Base-by-base conservation (phyloP, 495 filamentous ascomycete genomes). In the Neurospora sp. region DNA sequence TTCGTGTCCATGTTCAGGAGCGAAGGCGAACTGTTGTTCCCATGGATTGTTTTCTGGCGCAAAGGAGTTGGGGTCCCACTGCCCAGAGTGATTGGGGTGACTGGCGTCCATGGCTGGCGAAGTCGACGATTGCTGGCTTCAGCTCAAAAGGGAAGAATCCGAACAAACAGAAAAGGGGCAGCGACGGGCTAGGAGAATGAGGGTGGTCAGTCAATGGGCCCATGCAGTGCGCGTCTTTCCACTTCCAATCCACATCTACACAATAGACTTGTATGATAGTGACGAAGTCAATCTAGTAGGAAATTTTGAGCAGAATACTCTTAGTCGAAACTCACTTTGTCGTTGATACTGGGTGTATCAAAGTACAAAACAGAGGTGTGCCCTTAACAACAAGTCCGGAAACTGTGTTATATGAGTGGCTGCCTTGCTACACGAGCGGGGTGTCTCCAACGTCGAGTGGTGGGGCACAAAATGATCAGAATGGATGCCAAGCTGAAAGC, bases 1-100 rank as follows among this genome's bases (percentile, higher is more conserved):
- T n/a, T 77, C 75, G 27, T 68, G 70, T 17, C 69, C 72, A 20
- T 69, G 48, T 37, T 71, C 53, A 16, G 74, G 69, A 65, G 76
- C 73, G 16, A 79, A 79, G 37, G n/a, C 48, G 14, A 76, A 76
- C 69, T 77, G 77, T 38, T 79, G 78, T 8, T 76, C 76, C 78
- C 78, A 80, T 17, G 70, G 53, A 37, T 31, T 27, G 27, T 27
- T 20, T 16, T 74, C 71, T 17, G 44, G 31, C 40, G 65, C 22
- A 70, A 76, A 79, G 70, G 37, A 71, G 53, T 42, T 77, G 6
- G 77, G 68, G 38, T 78, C 77, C 78, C 78, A 80, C 41, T 73
- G 72, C 31, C 72, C 71, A 35, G 76, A 72, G 59, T 74, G 73
- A 40, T 42, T 70, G 42, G 65, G 71, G 70, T 79, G 77, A 69